Evolutionary conservation across 208 protist species (phyloP).

Genomic region (Leptomonas pyrrhocoris): DNA sequence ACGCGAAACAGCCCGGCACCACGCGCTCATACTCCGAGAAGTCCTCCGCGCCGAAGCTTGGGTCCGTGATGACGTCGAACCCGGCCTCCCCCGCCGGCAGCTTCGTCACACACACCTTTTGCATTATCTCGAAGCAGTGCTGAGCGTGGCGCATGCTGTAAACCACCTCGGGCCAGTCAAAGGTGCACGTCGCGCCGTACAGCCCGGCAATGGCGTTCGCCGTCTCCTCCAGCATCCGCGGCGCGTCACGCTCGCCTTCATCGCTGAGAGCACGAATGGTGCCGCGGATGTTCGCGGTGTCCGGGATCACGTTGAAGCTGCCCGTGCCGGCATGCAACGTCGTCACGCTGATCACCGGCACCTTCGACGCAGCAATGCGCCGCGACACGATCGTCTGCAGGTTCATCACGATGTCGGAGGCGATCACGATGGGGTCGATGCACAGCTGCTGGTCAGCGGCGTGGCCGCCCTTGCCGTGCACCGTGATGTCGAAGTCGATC

Average conservation of each 20-base stretch:
- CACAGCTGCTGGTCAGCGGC: slow-evolving; percentile 57
- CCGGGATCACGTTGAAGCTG: too few species aligned
- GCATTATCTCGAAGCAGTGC: slow-evolving; percentile 51
- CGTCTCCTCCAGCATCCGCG: too few species aligned
- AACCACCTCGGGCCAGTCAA: slow-evolving; percentile 26
- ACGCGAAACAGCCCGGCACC: slow-evolving; percentile 61
- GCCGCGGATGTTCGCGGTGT: slow-evolving; percentile 53
- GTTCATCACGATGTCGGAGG: slow-evolving; percentile 50
- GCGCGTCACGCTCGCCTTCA: slow-evolving; percentile 43
- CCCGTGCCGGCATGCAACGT: slow-evolving; percentile 51
- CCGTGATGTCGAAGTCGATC: slow-evolving; percentile 68
- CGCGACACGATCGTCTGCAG: slow-evolving; percentile 62
- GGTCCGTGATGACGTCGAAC: slow-evolving; percentile 46
- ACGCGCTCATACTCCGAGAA: slow-evolving; percentile 63
- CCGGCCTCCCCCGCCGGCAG: slow-evolving; percentile 37
- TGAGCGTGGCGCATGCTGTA: slow-evolving; percentile 72
- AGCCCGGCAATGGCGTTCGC: slow-evolving; percentile 53
- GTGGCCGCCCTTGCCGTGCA: slow-evolving; percentile 60
- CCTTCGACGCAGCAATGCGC: slow-evolving; percentile 47
- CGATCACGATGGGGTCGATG: slow-evolving; percentile 58
- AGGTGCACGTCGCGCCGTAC: slow-evolving; percentile 45
- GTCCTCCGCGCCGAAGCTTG: slow-evolving; percentile 51
- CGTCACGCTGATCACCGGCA: slow-evolving; percentile 57
- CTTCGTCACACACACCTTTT: slow-evolving; percentile 39
- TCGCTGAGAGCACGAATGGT: slow-evolving; percentile 56